Evolutionary conservation across 2,329 filamentous ascomycete genomes (phyloP).

Genomic region (Claviceps cyperi): DNA sequence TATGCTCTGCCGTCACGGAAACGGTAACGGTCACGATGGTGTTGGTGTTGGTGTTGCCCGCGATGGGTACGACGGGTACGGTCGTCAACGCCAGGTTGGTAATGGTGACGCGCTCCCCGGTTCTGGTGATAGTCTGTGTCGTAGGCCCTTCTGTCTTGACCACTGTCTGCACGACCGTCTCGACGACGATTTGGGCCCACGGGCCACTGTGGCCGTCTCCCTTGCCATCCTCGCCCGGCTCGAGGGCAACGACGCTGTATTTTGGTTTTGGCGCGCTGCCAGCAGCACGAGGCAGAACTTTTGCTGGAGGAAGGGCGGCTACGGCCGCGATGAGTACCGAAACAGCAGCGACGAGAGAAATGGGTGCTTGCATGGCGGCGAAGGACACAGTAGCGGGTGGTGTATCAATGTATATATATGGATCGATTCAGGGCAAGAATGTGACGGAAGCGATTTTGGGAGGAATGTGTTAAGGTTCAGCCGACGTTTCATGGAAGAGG

Average conservation of each 20-base stretch:
- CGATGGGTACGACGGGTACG: constrained; percentile 18
- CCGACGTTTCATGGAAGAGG: background rate
- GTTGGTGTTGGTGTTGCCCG: constrained; percentile 5
- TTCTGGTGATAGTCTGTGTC: constrained; percentile 14
- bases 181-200: constrained; percentile 12
- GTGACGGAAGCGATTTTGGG: too few species aligned
- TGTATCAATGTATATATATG: too few species aligned
- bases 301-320: constrained; percentile 16
- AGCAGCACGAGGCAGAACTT: constrained; percentile 12
- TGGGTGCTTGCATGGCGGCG: constrained; percentile 17
- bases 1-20: background rate
- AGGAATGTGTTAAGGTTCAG: background rate
- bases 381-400: background rate
- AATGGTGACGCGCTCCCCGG: constrained; percentile 10
- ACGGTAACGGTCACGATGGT: background rate
- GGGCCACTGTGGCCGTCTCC: background rate
- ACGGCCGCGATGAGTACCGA: constrained; percentile 13
- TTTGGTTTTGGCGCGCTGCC: constrained; percentile 13
- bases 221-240: constrained; percentile 15
- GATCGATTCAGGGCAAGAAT: background rate
- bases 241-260: constrained; percentile 26
- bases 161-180: constrained; percentile 17
- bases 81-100: background rate
- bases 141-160: constrained; percentile 13
- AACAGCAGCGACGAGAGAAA: constrained; percentile 17